Conservation (phyloP, 306 rosid genomes). For the Gillenia trifoliata region DNA sequence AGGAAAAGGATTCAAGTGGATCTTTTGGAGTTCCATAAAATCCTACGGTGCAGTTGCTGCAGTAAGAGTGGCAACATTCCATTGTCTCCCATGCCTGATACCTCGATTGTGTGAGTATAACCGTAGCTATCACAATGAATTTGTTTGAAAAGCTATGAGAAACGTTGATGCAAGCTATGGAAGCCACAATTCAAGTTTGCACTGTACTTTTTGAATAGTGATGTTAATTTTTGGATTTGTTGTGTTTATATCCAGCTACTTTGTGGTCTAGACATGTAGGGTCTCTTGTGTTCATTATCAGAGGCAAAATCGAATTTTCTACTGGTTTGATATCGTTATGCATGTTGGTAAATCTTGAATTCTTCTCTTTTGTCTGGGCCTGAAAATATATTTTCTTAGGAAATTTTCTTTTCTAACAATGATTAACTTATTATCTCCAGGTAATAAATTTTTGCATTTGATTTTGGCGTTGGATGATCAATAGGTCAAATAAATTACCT, state of each 20-base stretch:
- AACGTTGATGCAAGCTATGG: not conserved
- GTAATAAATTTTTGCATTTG: not conserved
- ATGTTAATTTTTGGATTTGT: not conserved
- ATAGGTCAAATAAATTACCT: not conserved
- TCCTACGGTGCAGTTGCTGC: constrained; percentile 74
- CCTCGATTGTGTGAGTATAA: constrained; percentile 78
- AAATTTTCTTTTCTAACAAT: not conserved
- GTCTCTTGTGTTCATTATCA: not conserved
- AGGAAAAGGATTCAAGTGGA: constrained; percentile 87
- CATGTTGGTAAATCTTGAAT: not conserved
- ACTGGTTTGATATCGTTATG: not conserved
- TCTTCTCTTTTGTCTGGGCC: not conserved
- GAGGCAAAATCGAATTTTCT: not conserved
- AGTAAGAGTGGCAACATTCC: constrained; percentile 45
- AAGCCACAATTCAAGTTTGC: not conserved
- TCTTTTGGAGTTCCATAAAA: constrained; percentile 70
- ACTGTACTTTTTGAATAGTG: too few relatives aligned
- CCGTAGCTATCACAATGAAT: not conserved
- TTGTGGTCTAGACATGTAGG: not conserved
- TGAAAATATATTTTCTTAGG: not conserved
- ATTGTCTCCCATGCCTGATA: constrained; percentile 67
- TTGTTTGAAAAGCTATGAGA: not conserved
- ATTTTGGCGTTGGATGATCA: not conserved
- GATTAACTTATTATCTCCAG: not conserved
- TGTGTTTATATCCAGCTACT: not conserved